Conservation (phyloP, 148 eudicot genomes). For the Diospyros kaki region DNA sequence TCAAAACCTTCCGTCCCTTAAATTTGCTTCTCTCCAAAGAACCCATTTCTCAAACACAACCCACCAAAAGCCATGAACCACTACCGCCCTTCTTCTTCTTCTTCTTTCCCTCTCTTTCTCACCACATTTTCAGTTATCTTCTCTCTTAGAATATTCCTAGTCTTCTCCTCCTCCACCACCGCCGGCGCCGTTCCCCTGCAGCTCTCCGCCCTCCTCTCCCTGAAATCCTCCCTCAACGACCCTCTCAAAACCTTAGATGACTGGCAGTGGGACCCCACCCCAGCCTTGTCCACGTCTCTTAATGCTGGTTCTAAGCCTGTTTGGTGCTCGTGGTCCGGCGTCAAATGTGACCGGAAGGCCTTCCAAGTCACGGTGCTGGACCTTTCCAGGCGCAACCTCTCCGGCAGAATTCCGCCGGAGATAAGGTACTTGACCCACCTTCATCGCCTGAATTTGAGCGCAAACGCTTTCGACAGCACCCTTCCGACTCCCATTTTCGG, state of each 20-base stretch:
- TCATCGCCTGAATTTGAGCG: slow-evolving; percentile 55
- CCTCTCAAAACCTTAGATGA: slow-evolving; percentile 52
- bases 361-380: slow-evolving; percentile 45
- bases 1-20: slow-evolving; percentile 47
- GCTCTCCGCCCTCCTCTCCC: slow-evolving; percentile 47
- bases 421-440: slow-evolving; percentile 42
- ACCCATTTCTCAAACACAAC: slow-evolving; percentile 16
- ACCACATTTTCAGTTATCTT: slow-evolving; percentile 6
- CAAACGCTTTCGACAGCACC: slow-evolving; percentile 49
- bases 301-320: slow-evolving; percentile 24
- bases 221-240: slow-evolving; percentile 68
- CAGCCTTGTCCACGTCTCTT: background rate
- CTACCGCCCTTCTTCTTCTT: background rate
- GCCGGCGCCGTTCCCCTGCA: slow-evolving; percentile 33
- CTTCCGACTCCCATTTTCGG: slow-evolving; percentile 46
- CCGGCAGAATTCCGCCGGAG: slow-evolving; percentile 52
- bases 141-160: background rate
- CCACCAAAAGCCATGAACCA: slow-evolving; percentile 38
- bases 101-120: slow-evolving; percentile 15
- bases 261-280: slow-evolving; percentile 44
- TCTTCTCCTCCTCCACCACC: slow-evolving; percentile 8
- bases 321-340: slow-evolving; percentile 84
- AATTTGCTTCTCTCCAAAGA: slow-evolving; percentile 33
- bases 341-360: slow-evolving; percentile 42
- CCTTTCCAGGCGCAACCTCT: slow-evolving; percentile 60